Conservation (phyloP, 108 stramenopile genomes). For the Conticribra guillardii region DNA sequence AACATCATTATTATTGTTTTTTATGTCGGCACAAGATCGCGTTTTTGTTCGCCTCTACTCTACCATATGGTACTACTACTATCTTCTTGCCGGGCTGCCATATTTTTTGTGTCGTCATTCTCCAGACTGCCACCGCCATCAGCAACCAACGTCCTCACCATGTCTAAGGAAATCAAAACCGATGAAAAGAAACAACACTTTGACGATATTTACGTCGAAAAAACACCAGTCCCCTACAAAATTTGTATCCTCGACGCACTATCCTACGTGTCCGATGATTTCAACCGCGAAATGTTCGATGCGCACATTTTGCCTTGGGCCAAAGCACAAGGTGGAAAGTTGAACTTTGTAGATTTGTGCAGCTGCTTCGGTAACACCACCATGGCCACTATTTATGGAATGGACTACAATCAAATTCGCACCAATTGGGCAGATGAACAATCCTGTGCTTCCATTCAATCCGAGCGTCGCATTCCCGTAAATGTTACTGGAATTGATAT, state of each 20-base stretch:
- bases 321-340: neutral
- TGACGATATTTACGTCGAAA: constrained; percentile 52
- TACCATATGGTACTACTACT: no score
- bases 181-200: constrained; percentile 62
- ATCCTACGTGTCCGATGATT: constrained; percentile 48
- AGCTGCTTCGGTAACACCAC: constrained; percentile 59
- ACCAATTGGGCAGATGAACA: constrained; percentile 54
- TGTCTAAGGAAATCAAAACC: constrained; percentile 20
- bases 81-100: no score
- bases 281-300: constrained; percentile 54
- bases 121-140: no score
- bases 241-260: constrained; percentile 46
- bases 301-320: constrained; percentile 34
- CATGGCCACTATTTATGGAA: constrained; percentile 56
- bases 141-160: no score
- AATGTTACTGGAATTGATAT: constrained; percentile 51
- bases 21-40: no score
- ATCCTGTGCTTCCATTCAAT: constrained; percentile 25
- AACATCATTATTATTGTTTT: no score
- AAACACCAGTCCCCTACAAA: constrained; percentile 56
- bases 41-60: no score
- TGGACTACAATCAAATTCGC: constrained; percentile 49
- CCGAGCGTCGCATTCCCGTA: constrained; percentile 18
- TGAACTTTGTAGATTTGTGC: constrained; percentile 48
- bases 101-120: no score